Percentiles rank a stretch among this genome's conserved stretches.
Conservation (phyloP, 768 basidiomycete species). For the Daedaleopsis nitida region DNA sequence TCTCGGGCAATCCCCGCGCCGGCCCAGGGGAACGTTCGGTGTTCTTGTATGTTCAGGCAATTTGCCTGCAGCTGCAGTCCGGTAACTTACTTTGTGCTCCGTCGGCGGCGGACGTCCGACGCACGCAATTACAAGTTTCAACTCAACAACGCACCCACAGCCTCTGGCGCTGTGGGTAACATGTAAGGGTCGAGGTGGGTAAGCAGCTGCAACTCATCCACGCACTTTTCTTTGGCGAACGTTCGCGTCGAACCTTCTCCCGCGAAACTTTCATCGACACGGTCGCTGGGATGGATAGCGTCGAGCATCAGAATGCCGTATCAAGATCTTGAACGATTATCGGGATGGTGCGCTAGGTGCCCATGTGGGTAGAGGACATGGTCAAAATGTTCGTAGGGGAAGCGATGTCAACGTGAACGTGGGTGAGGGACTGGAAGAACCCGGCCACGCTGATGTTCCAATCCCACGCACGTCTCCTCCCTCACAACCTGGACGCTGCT, state of each 20-base stretch:
- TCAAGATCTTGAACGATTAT: not conserved
- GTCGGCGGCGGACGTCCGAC: no score
- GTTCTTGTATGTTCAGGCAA: not conserved
- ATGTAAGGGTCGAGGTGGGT: not conserved
- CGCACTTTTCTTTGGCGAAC: not conserved
- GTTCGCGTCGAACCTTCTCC: slow-evolving; percentile 13
- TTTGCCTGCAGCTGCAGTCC: no score
- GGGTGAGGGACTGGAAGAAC: not conserved
- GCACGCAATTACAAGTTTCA: not conserved
- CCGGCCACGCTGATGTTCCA: not conserved
- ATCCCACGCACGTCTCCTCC: not conserved
- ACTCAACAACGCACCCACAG: not conserved
- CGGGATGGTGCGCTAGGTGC: not conserved
- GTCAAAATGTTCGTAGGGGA: not conserved
- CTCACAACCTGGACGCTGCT: not conserved
- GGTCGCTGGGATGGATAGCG: not conserved
- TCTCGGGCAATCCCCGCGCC: not conserved
- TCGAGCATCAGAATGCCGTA: slow-evolving; percentile 2
- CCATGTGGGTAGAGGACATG: slow-evolving; percentile 2
- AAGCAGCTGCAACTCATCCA: not conserved
- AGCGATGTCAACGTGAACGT: not conserved
- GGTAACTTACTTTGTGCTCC: no score
- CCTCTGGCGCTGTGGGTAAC: no score
- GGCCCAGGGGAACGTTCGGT: not conserved
- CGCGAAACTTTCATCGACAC: slow-evolving; percentile 14